Evolutionary conservation across 2,329 filamentous ascomycete species (phyloP).

Genomic region (Cercospora nicotianae): DNA sequence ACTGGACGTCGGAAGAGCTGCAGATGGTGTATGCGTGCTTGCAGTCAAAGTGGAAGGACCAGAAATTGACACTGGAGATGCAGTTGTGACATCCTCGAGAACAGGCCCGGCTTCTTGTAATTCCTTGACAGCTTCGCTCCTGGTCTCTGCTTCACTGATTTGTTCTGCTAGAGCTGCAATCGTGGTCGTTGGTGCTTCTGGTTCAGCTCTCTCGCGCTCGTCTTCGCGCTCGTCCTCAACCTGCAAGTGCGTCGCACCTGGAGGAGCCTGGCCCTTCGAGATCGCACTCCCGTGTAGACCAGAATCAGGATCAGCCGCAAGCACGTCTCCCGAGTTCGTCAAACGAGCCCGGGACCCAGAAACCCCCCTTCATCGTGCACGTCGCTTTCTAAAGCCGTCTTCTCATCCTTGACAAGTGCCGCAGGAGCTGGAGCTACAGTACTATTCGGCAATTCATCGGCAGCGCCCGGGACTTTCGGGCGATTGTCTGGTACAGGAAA

Average conservation of each 20-base stretch:
- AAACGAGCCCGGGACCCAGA: not conserved
- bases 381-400: not conserved
- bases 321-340: not conserved
- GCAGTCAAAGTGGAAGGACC: not conserved
- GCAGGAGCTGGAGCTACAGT: not conserved
- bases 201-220: not conserved
- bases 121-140: conserved; percentile 8
- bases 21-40: conserved; percentile 2
- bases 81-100: not conserved
- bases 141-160: conserved; percentile 8
- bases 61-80: no score
- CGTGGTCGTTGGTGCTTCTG: not conserved
- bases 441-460: not conserved
- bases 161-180: conserved; percentile 10
- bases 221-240: not conserved
- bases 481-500: not conserved
- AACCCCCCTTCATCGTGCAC: not conserved
- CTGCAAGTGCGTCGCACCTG: not conserved
- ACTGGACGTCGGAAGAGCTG: not conserved
- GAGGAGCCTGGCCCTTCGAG: not conserved
- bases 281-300: not conserved
- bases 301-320: not conserved
- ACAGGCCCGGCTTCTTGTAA: conserved; percentile 3
- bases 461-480: not conserved
- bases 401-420: not conserved